Percentiles rank a stretch among this genome's conserved stretches.
Evolutionary conservation across 768 basidiomycete species (phyloP).

Genomic region (Leucocoprinus sp.): DNA sequence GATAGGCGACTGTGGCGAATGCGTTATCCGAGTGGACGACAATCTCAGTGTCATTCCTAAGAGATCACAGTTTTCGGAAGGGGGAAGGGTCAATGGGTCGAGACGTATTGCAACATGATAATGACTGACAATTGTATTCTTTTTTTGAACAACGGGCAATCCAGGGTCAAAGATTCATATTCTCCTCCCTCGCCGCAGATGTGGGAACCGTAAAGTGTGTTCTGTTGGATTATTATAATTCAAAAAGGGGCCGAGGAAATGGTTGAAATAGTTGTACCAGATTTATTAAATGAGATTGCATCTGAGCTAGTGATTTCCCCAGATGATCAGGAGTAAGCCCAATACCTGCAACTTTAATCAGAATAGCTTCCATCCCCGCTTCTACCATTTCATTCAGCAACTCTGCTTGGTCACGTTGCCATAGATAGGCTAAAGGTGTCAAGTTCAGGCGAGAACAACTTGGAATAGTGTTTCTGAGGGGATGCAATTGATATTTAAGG

Average conservation of each 20-base stretch:
- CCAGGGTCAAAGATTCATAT: constrained; percentile 89
- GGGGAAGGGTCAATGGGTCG: background rate
- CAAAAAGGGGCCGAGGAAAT: background rate
- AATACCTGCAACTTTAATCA: constrained; percentile 96
- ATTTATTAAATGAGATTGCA: constrained; percentile 63
- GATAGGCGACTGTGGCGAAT: constrained; percentile 86
- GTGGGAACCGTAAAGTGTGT: constrained; percentile 78
- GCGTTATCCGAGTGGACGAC: constrained; percentile 75
- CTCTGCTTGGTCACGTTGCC: constrained; percentile 87
- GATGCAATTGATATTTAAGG: background rate
- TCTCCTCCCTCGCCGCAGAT: constrained; percentile 98
- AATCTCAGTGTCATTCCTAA: constrained; percentile 57
- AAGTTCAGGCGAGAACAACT: constrained; percentile 79
- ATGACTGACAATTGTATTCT: constrained; percentile 56
- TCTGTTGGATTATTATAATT: constrained; percentile 44
- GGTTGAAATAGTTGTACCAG: constrained; percentile 41
- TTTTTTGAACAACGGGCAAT: constrained; percentile 82
- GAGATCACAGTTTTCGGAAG: background rate
- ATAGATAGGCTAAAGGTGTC: constrained; percentile 80
- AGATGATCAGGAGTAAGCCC: constrained; percentile 76
- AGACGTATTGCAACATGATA: background rate
- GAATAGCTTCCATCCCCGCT: constrained; percentile 66
- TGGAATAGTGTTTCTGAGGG: background rate
- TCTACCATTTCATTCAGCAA: constrained; percentile 83
- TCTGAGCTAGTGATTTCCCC: constrained; percentile 63